Conservation (phyloP, 805 yeast genomes). For the Grigorovia yakushimaensis region DNA sequence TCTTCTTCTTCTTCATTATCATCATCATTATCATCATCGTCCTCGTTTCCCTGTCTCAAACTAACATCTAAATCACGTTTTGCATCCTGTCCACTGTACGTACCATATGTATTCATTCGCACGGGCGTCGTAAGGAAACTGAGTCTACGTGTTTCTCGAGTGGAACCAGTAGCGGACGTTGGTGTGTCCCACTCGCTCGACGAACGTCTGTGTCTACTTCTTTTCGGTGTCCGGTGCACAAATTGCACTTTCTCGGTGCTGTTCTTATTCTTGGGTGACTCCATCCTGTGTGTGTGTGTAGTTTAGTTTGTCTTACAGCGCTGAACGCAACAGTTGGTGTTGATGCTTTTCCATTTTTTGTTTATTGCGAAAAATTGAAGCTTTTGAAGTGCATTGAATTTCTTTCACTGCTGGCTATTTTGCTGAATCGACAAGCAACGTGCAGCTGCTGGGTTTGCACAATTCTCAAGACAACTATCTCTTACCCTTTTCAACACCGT, state of each 20-base stretch:
- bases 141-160: not conserved
- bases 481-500: not conserved
- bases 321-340: too few species aligned
- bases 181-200: not conserved
- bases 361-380: too few species aligned
- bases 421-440: too few species aligned
- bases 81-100: not conserved
- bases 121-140: conserved; percentile 23
- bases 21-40: not conserved
- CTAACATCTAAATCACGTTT: too few species aligned
- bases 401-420: too few species aligned
- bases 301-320: too few species aligned
- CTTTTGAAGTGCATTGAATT: too few species aligned
- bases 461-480: too few species aligned
- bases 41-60: not conserved
- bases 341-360: too few species aligned
- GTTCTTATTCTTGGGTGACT: conserved; percentile 7
- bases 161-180: not conserved
- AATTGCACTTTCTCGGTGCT: conserved; percentile 6
- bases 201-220: not conserved
- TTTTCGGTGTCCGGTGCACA: not conserved
- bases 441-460: too few species aligned
- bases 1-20: not conserved
- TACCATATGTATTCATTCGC: conserved; percentile 4
- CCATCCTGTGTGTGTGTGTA: not conserved